Evolutionary conservation across 2,329 filamentous ascomycete genomes (phyloP).

Genomic region (Fusarium poae): DNA sequence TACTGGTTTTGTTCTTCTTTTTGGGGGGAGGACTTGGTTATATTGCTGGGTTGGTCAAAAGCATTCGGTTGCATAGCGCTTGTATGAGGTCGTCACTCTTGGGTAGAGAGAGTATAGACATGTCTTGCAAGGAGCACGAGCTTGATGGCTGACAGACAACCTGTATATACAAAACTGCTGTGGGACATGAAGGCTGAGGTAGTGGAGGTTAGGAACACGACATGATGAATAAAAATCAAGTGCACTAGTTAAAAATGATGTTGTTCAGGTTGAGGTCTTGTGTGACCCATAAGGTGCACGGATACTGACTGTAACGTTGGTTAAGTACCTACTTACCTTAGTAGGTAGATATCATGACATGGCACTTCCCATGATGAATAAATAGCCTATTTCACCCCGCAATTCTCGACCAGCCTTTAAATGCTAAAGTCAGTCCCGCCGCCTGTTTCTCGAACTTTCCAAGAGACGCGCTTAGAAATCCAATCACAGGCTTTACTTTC

Average conservation of each 20-base stretch:
- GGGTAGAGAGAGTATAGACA: conserved; percentile 38
- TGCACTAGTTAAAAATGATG: conserved; percentile 27
- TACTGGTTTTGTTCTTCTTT: conserved; percentile 38
- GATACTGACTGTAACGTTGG: neutral
- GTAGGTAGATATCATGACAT: conserved; percentile 27
- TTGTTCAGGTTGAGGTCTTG: neutral
- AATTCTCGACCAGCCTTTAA: conserved; percentile 17
- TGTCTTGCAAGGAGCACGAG: conserved; percentile 41
- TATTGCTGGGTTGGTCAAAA: conserved; percentile 8
- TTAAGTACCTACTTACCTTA: no score
- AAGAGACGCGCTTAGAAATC: conserved; percentile 50
- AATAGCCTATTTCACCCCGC: conserved; percentile 22
- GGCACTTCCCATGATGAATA: conserved; percentile 26
- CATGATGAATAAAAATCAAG: conserved; percentile 45
- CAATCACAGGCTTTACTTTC: conserved; percentile 37
- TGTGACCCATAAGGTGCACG: neutral
- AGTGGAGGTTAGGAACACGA: conserved; percentile 41
- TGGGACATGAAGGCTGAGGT: conserved; percentile 11
- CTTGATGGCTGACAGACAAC: conserved; percentile 43
- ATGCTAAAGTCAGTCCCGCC: neutral
- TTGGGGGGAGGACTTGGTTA: neutral
- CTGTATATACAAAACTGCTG: conserved; percentile 41
- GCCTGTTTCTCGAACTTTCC: conserved; percentile 48
- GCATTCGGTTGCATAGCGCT: conserved; percentile 35
- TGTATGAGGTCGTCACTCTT: conserved; percentile 41